Percentiles rank a stretch among this genome's conserved stretches.
Conservation (phyloP, 169 alveolate genomes). For the Cryptosporidium bovis region DNA sequence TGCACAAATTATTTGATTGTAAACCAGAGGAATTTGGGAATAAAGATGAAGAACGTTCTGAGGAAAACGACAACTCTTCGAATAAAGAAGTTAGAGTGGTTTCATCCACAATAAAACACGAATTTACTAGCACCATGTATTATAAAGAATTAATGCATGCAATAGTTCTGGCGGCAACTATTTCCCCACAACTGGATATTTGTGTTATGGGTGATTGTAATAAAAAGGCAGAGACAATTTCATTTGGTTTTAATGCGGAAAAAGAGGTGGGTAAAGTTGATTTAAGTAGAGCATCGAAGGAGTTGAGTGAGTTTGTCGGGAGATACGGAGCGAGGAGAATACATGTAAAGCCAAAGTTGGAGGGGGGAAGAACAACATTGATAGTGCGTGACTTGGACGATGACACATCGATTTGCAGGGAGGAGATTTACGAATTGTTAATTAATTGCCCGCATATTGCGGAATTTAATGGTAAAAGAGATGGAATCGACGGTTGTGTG, state of each 20-base stretch:
- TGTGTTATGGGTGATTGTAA: neutral
- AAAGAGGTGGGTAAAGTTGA: neutral
- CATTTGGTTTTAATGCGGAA: neutral
- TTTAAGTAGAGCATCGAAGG: neutral
- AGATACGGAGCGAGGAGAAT: constrained; percentile 5
- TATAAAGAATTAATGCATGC: constrained; percentile 23
- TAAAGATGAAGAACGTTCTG: neutral
- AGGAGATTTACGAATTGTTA: constrained; percentile 22
- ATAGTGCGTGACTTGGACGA: constrained; percentile 50
- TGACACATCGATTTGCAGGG: constrained; percentile 4
- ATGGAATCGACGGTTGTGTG: neutral
- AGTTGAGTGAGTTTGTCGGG: neutral
- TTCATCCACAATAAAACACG: neutral
- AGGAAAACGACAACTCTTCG: neutral
- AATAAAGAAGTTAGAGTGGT: neutral
- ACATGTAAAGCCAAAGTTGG: constrained; percentile 41
- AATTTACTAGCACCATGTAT: neutral
- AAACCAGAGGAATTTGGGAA: neutral
- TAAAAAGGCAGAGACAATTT: neutral
- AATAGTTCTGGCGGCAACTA: neutral
- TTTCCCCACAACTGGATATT: constrained; percentile 13
- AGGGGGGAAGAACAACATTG: constrained; percentile 37
- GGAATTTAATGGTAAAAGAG: neutral
- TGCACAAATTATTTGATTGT: neutral
- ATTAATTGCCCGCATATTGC: constrained; percentile 20